Conservation (phyloP, 2,329 filamentous ascomycete genomes). For the Pseudogymnoascus sp. region DNA sequence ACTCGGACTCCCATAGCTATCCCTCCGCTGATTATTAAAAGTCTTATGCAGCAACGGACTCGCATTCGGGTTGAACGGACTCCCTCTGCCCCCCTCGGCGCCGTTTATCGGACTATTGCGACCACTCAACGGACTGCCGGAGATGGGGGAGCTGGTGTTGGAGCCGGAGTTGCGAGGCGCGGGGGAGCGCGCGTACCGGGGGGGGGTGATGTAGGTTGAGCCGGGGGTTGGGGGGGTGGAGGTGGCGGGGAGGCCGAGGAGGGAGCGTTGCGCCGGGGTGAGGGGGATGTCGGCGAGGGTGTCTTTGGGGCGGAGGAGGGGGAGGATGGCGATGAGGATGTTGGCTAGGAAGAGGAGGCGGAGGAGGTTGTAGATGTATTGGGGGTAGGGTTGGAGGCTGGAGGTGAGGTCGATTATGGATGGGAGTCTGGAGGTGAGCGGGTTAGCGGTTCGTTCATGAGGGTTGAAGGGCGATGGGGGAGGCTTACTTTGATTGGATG, state of each 20-base stretch:
- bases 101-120: not conserved
- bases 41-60: slow-evolving; percentile 62
- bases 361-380: slow-evolving; percentile 34
- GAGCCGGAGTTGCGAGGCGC: slow-evolving; percentile 38
- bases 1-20: slow-evolving; percentile 53
- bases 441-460: not conserved
- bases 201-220: slow-evolving; percentile 73
- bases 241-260: slow-evolving; percentile 70
- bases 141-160: slow-evolving; percentile 16
- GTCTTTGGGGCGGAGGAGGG: slow-evolving; percentile 64
- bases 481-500: slow-evolving; percentile 29
- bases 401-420: slow-evolving; percentile 17
- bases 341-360: slow-evolving; percentile 59
- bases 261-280: slow-evolving; percentile 75
- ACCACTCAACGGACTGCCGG: not conserved
- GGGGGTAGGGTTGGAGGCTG: slow-evolving; percentile 19
- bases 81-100: not conserved
- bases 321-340: slow-evolving; percentile 60
- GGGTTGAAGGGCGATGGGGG: slow-evolving; percentile 4
- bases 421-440: slow-evolving; percentile 20
- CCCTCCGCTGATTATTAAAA: slow-evolving; percentile 41
- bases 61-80: slow-evolving; percentile 38
- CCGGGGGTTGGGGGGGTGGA: slow-evolving; percentile 55
- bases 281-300: slow-evolving; percentile 81
- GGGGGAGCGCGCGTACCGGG: slow-evolving; percentile 73